These are phyloP conservation scores for Aureobasidium leucospermi DNA, from an alignment of 2,329 filamentous ascomycete species.

Conservation along the genomic window DNA sequence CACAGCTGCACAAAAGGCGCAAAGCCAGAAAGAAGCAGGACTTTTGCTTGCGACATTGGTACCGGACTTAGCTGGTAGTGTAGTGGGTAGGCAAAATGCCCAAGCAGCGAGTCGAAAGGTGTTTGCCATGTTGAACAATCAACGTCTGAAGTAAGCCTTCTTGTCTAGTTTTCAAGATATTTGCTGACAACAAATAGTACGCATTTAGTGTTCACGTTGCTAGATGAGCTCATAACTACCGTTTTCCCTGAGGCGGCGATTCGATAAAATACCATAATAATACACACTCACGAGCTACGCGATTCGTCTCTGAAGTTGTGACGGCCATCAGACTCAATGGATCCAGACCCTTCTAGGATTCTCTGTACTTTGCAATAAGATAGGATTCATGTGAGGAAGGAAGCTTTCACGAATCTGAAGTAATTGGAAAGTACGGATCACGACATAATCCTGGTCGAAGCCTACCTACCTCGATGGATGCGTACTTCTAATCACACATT, in stretches of 20 bases:
- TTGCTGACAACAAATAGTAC: conserved; percentile 32
- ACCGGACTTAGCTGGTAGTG: conserved; percentile 84
- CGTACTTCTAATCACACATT: too few relatives aligned
- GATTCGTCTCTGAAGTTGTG: too few relatives aligned
- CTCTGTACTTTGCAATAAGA: too few relatives aligned
- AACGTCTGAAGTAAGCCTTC: conserved; percentile 71
- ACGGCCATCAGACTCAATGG: too few relatives aligned
- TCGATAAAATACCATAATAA: conserved; percentile 5
- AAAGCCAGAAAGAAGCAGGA: conserved; percentile 78
- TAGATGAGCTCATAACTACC: conserved; percentile 42
- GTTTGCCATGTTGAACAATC: conserved; percentile 87
- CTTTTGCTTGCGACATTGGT: conserved; percentile 83
- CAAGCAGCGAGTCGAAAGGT: conserved; percentile 82
- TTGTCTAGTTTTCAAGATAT: neutral
- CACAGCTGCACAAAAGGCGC: conserved; percentile 65
- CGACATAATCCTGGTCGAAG: too few relatives aligned
- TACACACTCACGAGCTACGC: too few relatives aligned
- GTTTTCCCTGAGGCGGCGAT: conserved; percentile 32
- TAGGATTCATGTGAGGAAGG: too few relatives aligned
- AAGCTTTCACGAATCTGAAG: too few relatives aligned
- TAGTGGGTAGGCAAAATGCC: conserved; percentile 87
- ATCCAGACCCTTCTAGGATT: too few relatives aligned
- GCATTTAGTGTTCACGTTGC: conserved; percentile 42
- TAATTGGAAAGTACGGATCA: too few relatives aligned
- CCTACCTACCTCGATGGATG: too few relatives aligned